Evolutionary conservation across 305 asterid species (phyloP), one percentile per base, ranked within the genome.

Genomic region (Fraxinus platypoda): DNA sequence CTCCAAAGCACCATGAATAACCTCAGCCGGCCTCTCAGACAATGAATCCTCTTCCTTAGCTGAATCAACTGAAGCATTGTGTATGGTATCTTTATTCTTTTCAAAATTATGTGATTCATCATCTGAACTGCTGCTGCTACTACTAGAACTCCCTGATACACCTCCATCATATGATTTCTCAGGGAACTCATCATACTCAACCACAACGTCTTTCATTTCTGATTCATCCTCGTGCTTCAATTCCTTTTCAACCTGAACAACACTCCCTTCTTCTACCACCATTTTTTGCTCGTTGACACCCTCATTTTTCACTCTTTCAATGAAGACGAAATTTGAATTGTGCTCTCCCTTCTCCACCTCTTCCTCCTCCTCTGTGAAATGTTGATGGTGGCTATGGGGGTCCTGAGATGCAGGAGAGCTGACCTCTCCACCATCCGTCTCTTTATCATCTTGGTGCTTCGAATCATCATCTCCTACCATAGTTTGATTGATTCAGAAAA

Each of bases 41-140:
- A 82, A 43, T 49, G 81, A 79, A 35, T 74, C 82, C 46, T 25
- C 30, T 30, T 11, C 38, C 17, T 82, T 52, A 8, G 54, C 74
- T 5, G 80, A 75, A 81, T 75, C 83, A 43, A 28, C 82, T 11
- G 88, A 66, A 79, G 81, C 81, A 80, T 75, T 34, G 80, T 73
- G 84, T 15, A 54, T 70, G 11, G 78, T 46, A 9, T 76, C 75
- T 77, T 46, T 15, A 75, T 28, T 80, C 8, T 84, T 81, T 74
- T 83, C 81, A 57, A 64, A 41, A 80, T 52, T 80, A 17, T 1
- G 85, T 43, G 74, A 83, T 76, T 86, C 93, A 66, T 88, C 85
- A 73, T 90, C 93, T 21, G 91, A 90, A 79, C 82, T 81, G 85
- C 81, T 82, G 70, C 81, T 52, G 76, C 88, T 83, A n/a, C 77